Evolutionary conservation across 805 yeast species (phyloP).

Genomic region (Scheffersomyces coipomensis): DNA sequence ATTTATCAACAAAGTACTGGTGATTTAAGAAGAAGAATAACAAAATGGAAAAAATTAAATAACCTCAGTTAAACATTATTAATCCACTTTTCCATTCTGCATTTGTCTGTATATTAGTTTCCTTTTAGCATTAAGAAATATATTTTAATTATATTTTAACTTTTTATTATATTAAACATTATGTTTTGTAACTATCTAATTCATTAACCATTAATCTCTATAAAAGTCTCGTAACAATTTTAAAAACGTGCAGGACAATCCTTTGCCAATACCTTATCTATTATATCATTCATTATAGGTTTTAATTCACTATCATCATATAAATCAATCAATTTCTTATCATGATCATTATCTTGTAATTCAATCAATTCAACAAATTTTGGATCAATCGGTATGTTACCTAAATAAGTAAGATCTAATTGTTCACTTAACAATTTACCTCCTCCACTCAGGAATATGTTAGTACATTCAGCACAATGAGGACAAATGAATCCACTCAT

Average conservation of each 20-base stretch:
- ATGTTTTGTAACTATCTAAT: no score
- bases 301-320: conserved; percentile 34
- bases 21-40: conserved; percentile 70
- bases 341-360: conserved; percentile 41
- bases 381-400: conserved; percentile 92
- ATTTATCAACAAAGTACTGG: conserved; percentile 83
- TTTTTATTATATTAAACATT: no score
- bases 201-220: no score
- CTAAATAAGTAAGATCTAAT: conserved; percentile 66
- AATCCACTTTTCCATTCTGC: no score
- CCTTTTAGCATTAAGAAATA: no score
- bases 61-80: conserved; percentile 15
- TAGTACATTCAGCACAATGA: conserved; percentile 85
- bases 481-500: conserved; percentile 98
- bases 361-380: conserved; percentile 87
- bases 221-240: no score
- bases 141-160: no score
- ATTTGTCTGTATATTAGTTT: no score
- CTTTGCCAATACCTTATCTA: conserved; percentile 32
- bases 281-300: conserved; percentile 34
- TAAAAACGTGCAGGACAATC: conserved; percentile 25
- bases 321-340: conserved; percentile 26
- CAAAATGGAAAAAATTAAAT: conserved; percentile 62
- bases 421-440: conserved; percentile 71
- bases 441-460: conserved; percentile 92